Base-by-base conservation (phyloP, 2,329 filamentous ascomycete species). In the Sporothrix dimorphospora region DNA sequence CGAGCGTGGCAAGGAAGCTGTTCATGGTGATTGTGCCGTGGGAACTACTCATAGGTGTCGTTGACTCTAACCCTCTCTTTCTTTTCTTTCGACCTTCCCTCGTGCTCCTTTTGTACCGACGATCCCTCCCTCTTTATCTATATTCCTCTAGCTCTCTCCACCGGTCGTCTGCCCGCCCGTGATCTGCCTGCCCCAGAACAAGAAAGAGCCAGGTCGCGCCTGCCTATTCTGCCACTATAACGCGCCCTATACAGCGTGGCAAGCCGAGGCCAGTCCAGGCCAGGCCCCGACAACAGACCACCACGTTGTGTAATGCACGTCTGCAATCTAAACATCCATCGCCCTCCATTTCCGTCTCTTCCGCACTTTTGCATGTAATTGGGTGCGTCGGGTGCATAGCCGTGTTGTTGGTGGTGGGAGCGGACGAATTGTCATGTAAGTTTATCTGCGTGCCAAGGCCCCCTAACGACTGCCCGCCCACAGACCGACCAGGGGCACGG, bases 361-460 rank as follows among this genome's bases (percentile, higher is more conserved):
- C 59, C 59, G 59, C 59, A 45, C 38, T 3, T 21, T 27, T 57
- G 27, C 53, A 57, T 53, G n/a, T 24, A 53, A 40, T 21, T 38
- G 16, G 51, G 12, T 55, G 24, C 16, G 27, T 16, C 8, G 12
- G 38, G 21, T 21, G 19, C 27, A 34, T 59, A 24, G 19, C 19
- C 16, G 30, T 27, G 12, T 16, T 27, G n/a, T 4, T 63, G 3
- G 8, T 16, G 9, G n/a, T 49, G 16, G 11, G 49, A 4, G 12
- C 21, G 21, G 30, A 34, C 30, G 30, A 34, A 34, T 19, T 24
- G n/a, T 45, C 27, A 65, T 49, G 16, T 16, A 27, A 57, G 16
- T 34, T 53, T 59, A 70, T 57, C 24, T 59, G 38, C 27, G 27
- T 70, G 71, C 71, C 67, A 72, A 72, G 71, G 59, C 11, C 38